phyloP scores from a whole-genome alignment of 1,139 yeast genomes.

The Magnusiomyces paraingens region DNA sequence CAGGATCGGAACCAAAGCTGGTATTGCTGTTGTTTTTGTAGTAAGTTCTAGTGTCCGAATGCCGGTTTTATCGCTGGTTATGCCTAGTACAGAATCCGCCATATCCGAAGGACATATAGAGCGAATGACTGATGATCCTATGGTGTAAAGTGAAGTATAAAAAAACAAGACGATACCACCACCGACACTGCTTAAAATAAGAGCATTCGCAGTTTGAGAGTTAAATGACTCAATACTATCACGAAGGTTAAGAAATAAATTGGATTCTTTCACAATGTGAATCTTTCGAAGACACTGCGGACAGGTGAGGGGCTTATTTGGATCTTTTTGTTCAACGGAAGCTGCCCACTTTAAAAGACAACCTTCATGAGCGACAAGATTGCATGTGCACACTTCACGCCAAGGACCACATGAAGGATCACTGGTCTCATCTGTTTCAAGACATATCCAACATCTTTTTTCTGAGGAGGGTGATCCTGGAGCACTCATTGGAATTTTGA shows the following conservation, averaged over 20 bases:
- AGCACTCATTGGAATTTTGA: too few relatives aligned
- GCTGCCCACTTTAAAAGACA: constrained; percentile 42
- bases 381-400: constrained; percentile 40
- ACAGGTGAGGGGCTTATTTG: constrained; percentile 30
- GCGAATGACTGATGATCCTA: constrained; percentile 34
- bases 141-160: constrained; percentile 26
- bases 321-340: constrained; percentile 26
- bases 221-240: constrained; percentile 23
- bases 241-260: constrained; percentile 26
- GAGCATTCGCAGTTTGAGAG: constrained; percentile 21
- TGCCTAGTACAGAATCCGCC: constrained; percentile 27
- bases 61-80: constrained; percentile 19
- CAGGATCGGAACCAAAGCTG: constrained; percentile 25
- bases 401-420: constrained; percentile 27
- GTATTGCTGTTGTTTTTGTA: constrained; percentile 21
- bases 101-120: constrained; percentile 33
- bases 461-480: neutral
- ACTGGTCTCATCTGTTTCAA: constrained; percentile 36
- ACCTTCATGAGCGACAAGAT: constrained; percentile 38
- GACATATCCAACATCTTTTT: constrained; percentile 41
- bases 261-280: constrained; percentile 26
- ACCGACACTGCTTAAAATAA: constrained; percentile 27
- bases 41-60: constrained; percentile 22
- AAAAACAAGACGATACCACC: constrained; percentile 26
- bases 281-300: constrained; percentile 42